Evolutionary conservation across 805 yeast genomes (phyloP), one percentile per base, ranked within the genome.

Genomic region (Ogataea corticis): DNA sequence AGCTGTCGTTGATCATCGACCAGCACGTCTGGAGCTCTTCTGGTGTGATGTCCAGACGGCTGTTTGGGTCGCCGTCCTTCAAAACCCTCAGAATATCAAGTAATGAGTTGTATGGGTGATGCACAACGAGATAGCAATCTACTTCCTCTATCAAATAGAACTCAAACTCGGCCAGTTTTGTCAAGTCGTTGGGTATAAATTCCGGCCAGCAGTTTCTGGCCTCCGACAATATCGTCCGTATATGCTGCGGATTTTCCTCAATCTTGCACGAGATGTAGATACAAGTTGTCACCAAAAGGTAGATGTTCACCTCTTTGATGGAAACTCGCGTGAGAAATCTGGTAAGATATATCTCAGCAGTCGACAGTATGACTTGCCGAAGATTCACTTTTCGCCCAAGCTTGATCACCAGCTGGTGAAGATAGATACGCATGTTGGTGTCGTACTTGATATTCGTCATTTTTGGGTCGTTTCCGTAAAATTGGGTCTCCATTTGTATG

Each of bases 221-320:
- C 61, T 92, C 98, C 15, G 82, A 75, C 17, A 88, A 79, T 9
- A 94, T 75, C 0, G 91, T 79, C 44, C 97, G 69, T 9, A 94
- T 89, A 61, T 94, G 97, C 59, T 87, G 96, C 1, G 99, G 98
- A 55, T 88, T 85, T 65, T 94, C 99, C 63, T 94, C 98, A 28
- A 90, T 85, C 62, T 94, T 92, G 68, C 97, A 86, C 0, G 97
- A 91, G 25, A 94, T 73, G 58, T 94, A 94, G 2, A 92, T 74
- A 54, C 94, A 83, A 0, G 98, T 82, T 0, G 99, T 82, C 10
- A 89, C 84, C 44, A 91, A 66, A 33, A 90, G 67, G 59, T 90
- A 92, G 1, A 87, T 70, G 60, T 94, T 94, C 45, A 90, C 77
- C 61, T 94, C 99, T 52, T 84, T 80, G 12, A 89, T 66, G 11